Percentiles rank a stretch among this genome's conserved stretches.
Conservation (phyloP, 331 rosid genomes). For the Rosa hybrid region DNA sequence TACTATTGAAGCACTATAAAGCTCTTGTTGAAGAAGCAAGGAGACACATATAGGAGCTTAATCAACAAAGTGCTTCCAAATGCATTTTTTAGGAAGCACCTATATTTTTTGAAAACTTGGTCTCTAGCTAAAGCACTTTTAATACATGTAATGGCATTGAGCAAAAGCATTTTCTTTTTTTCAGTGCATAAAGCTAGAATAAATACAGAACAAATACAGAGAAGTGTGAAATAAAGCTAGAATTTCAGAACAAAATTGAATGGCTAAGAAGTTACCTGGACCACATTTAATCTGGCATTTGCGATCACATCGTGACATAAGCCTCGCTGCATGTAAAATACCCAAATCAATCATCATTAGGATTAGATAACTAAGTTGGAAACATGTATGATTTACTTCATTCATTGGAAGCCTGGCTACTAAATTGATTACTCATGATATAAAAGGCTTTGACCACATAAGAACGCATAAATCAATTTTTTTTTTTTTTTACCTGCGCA, state of each 20-base stretch:
- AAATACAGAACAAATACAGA: too few species aligned
- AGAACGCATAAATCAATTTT: too few species aligned
- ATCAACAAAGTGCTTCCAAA: not conserved
- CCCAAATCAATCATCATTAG: not conserved
- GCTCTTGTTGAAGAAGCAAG: not conserved
- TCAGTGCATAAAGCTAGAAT: too few species aligned
- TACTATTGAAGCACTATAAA: not conserved
- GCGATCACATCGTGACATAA: constrained; percentile 46
- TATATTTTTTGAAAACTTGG: too few species aligned
- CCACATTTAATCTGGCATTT: constrained; percentile 62
- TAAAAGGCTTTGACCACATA: too few species aligned
- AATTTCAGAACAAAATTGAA: not conserved
- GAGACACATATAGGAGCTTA: not conserved
- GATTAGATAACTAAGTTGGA: not conserved
- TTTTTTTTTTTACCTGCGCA: not conserved
- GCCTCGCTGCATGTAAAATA: constrained; percentile 46
- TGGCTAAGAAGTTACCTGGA: constrained; percentile 46
- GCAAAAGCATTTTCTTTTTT: not conserved
- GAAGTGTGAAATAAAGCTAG: not conserved
- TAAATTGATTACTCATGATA: too few species aligned
- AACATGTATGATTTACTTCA: too few species aligned
- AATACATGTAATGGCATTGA: not conserved
- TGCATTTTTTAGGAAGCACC: not conserved
- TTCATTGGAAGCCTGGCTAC: too few species aligned
- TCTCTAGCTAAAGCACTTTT: not conserved